Base-by-base conservation (phyloP, 2,329 filamentous ascomycete genomes). In the Calycina marina region DNA sequence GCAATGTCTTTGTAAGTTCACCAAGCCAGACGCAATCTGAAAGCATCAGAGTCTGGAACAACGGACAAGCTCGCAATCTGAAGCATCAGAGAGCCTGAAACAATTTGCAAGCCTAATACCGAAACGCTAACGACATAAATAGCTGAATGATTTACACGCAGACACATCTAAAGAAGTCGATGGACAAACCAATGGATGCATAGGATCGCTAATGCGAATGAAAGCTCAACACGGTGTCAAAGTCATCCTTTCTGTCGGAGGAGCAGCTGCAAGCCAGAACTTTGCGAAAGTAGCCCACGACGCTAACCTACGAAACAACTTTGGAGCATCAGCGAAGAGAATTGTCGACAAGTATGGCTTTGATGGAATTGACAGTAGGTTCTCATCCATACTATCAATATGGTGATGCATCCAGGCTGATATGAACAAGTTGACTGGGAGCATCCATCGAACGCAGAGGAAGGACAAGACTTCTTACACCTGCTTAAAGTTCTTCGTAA, bases 81-180 rank as follows among this genome's bases (percentile, higher is more conserved):
- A n/a, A n/a, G n/a, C n/a, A n/a, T n/a, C n/a, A n/a, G n/a, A n/a
- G n/a, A n/a, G n/a, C n/a, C n/a, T n/a, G n/a, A n/a, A n/a, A n/a
- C n/a, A n/a, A n/a, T 30, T 16, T 12, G 14, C 6, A 9, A 11
- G 14, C 12, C 14, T n/a, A 9, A 18, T n/a, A 18, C 24, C 27
- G 18, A 11, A 6, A 28, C 24, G 30, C 41, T 48, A 34, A 47
- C 28, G 4, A 13, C 1, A 4, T 29, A 4, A 16, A 8, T 24
- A 88, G 82, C 61, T 86, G 37, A 80, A 76, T 48, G 80, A 90
- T 54, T 77, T 83, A 55, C 82, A 71, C 68, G 80, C 78, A 28
- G 82, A 88, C 59, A 62, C 68, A 25, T 65, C 74, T 46, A 78
- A 75, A 47, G 69, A 73, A 12, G 78, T 84, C 28, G 77, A 86